Evolutionary conservation across 1,284 basidiomycete species (phyloP).

Genomic region (Sutorius eximius): DNA sequence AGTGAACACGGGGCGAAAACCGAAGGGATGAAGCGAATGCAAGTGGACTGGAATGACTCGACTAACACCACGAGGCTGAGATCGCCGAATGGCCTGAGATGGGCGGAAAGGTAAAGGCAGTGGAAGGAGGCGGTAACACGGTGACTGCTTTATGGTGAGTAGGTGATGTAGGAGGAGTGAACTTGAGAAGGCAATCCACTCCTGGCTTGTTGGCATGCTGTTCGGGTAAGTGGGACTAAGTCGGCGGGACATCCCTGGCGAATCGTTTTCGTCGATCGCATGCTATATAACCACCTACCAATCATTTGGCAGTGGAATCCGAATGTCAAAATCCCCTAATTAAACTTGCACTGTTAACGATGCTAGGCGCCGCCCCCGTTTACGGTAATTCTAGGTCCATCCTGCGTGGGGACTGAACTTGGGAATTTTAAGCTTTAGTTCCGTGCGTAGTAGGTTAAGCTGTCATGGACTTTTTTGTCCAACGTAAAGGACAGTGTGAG

Average conservation of each 20-base stretch:
- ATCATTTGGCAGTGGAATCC: slow-evolving; percentile 6
- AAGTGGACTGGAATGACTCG: background rate
- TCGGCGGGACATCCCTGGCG: slow-evolving; percentile 14
- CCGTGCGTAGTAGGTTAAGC: background rate
- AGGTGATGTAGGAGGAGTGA: slow-evolving; percentile 2
- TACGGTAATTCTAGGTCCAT: background rate
- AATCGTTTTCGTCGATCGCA: slow-evolving; percentile 5
- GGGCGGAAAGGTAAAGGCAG: slow-evolving; percentile 11
- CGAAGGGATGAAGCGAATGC: slow-evolving; percentile 2
- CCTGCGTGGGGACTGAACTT: background rate
- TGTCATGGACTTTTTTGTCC: background rate
- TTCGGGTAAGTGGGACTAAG: slow-evolving; percentile 12
- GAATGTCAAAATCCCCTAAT: slow-evolving; percentile 4
- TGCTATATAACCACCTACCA: background rate
- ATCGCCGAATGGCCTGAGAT: background rate
- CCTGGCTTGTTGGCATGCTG: slow-evolving; percentile 12
- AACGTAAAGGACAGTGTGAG: slow-evolving; percentile 1
- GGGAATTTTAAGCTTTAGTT: background rate
- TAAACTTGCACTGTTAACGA: background rate
- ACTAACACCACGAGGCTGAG: slow-evolving; percentile 14
- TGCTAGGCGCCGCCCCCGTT: background rate
- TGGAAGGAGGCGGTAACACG: background rate
- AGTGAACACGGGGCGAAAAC: slow-evolving; percentile 7
- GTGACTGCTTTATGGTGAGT: slow-evolving; percentile 1
- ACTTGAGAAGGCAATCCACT: background rate